These are phyloP conservation scores for Eucalyptus dawsonii DNA, from an alignment of 345 rosid genomes.

Conservation along the genomic window DNA sequence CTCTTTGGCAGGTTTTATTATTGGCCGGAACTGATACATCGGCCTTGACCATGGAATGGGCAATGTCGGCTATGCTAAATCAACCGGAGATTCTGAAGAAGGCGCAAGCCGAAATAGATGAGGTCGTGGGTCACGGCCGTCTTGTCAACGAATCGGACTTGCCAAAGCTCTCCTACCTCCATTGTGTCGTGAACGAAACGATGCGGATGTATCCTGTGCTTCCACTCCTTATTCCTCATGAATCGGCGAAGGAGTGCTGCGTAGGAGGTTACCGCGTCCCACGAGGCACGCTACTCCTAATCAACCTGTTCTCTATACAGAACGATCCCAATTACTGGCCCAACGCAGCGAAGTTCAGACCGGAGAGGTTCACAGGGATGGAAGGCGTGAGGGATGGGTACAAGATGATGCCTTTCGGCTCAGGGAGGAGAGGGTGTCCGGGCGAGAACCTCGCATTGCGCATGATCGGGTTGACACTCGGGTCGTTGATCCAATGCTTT, in stretches of 20 bases:
- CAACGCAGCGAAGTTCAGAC: slow-evolving; percentile 15
- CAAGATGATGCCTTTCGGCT: slow-evolving; percentile 22
- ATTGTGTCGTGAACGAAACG: slow-evolving; percentile 37
- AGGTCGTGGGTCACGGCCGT: slow-evolving; percentile 10
- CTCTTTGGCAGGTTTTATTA: slow-evolving; percentile 15
- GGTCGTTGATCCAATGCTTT: slow-evolving; percentile 16
- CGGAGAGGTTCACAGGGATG: slow-evolving; percentile 19
- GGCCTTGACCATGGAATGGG: slow-evolving; percentile 51
- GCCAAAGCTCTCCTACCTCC: slow-evolving; percentile 29
- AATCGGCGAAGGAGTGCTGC: slow-evolving; percentile 13
- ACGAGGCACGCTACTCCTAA: slow-evolving; percentile 15
- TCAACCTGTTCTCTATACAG: slow-evolving; percentile 26
- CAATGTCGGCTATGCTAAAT: slow-evolving; percentile 26
- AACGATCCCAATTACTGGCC: slow-evolving; percentile 24
- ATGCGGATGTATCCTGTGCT: slow-evolving; percentile 26
- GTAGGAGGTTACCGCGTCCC: slow-evolving; percentile 23
- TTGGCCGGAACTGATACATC: slow-evolving; percentile 46
- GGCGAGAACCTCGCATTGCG: slow-evolving; percentile 17
- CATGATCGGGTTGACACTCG: slow-evolving; percentile 6
- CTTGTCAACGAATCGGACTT: slow-evolving; percentile 35
- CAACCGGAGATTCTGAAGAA: slow-evolving; percentile 24
- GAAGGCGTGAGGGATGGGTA: slow-evolving; percentile 11
- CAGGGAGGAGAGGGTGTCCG: slow-evolving; percentile 33
- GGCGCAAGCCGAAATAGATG: slow-evolving; percentile 38
- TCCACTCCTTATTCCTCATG: slow-evolving; percentile 29